A percentile compares a stretch with the other conserved stretches of the same genome.
Evolutionary conservation across 352 stramenopile species (phyloP).

Genomic region (Phytopythium boreale): DNA sequence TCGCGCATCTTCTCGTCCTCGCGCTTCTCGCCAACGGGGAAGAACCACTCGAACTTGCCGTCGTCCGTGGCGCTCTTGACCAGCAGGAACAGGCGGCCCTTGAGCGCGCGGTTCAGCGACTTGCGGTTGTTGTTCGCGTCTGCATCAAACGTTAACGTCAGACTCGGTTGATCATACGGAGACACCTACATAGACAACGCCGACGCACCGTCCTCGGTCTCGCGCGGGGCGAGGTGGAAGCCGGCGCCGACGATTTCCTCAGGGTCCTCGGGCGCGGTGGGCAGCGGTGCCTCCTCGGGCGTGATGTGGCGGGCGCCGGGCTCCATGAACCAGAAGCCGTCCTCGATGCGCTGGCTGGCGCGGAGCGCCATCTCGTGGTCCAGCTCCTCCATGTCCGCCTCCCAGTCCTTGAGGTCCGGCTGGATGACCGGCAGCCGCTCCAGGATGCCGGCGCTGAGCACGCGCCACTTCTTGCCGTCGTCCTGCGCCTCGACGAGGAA

Average conservation of each 20-base stretch:
- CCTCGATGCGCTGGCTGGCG: constrained; percentile 71
- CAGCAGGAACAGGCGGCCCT: constrained; percentile 76
- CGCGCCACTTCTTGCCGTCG: constrained; percentile 81
- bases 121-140: constrained; percentile 79
- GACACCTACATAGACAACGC: neutral
- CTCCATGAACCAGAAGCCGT: constrained; percentile 87
- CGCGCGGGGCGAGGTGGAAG: constrained; percentile 71
- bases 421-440: constrained; percentile 76
- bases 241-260: constrained; percentile 72
- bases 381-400: constrained; percentile 71
- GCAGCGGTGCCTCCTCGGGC: constrained; percentile 68
- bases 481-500: constrained; percentile 48
- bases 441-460: constrained; percentile 68
- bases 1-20: constrained; percentile 78
- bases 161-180: neutral
- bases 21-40: constrained; percentile 61
- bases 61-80: constrained; percentile 47
- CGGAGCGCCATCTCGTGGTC: constrained; percentile 74
- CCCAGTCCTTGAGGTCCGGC: constrained; percentile 70
- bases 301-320: constrained; percentile 65
- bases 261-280: constrained; percentile 52
- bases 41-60: constrained; percentile 77
- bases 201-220: constrained; percentile 53
- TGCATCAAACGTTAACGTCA: constrained; percentile 5
- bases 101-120: constrained; percentile 81